Conservation (phyloP, 176 grass and related monocot species). For the Elaeis guineensis region DNA sequence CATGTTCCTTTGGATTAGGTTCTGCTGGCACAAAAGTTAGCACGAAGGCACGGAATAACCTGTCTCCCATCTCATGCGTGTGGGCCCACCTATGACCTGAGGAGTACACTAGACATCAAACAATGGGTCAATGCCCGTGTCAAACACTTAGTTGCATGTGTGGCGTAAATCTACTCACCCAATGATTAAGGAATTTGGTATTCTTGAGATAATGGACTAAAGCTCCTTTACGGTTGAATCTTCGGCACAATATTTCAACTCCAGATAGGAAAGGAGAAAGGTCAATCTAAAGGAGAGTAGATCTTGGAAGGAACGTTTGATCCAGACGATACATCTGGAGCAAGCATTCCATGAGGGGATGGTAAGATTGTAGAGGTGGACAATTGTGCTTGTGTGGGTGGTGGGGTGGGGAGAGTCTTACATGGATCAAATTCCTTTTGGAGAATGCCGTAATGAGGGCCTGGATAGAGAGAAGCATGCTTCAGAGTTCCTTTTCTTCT, state of each 20-base stretch:
- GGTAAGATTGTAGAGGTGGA: neutral
- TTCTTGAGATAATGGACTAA: slow-evolving; percentile 1
- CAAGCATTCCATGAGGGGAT: neutral
- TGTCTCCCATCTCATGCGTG: no score
- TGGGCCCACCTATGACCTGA: neutral
- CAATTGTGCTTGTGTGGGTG: no score
- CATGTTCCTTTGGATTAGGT: no score
- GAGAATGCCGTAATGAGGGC: neutral
- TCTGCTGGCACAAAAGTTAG: no score
- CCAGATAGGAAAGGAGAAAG: neutral
- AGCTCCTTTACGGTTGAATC: neutral
- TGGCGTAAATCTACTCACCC: neutral
- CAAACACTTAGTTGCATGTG: neutral
- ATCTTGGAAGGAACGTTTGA: no score
- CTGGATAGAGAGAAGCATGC: slow-evolving; percentile 1
- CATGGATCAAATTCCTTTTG: neutral
- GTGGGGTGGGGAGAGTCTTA: neutral
- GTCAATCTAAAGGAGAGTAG: no score
- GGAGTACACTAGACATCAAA: neutral
- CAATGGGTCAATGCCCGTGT: neutral
- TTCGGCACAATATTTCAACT: neutral
- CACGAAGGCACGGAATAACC: no score
- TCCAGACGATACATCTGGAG: neutral
- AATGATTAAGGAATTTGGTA: slow-evolving; percentile 1
- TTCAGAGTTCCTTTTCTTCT: neutral